Conservation (phyloP, 805 yeast species). For the Ogataea ganodermae region DNA sequence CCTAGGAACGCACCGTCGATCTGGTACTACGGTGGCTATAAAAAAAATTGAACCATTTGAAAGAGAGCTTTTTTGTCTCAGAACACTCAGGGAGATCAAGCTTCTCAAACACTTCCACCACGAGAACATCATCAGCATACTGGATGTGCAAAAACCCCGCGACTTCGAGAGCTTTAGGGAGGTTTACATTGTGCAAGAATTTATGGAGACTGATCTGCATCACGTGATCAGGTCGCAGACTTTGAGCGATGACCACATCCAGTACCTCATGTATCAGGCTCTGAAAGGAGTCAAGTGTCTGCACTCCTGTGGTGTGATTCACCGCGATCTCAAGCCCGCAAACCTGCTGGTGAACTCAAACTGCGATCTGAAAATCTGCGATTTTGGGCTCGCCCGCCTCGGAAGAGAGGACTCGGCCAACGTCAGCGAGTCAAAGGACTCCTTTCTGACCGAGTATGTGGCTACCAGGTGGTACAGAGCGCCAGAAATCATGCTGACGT, state of each 20-base stretch:
- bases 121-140: slow-evolving; percentile 68
- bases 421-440: slow-evolving; percentile 26
- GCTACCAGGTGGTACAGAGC: slow-evolving; percentile 88
- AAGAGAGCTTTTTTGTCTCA: slow-evolving; percentile 61
- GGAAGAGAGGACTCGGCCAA: slow-evolving; percentile 48
- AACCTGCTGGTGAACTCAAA: slow-evolving; percentile 66
- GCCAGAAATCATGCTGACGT: slow-evolving; percentile 78
- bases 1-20: slow-evolving; percentile 62
- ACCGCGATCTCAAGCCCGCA: slow-evolving; percentile 76
- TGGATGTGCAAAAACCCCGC: slow-evolving; percentile 66
- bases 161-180: slow-evolving; percentile 63
- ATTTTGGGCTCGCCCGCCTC: slow-evolving; percentile 71
- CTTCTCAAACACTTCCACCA: slow-evolving; percentile 67
- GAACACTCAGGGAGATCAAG: slow-evolving; percentile 72
- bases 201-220: slow-evolving; percentile 75
- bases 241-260: slow-evolving; percentile 66
- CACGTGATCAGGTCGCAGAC: slow-evolving; percentile 57
- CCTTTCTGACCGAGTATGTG: slow-evolving; percentile 72
- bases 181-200: slow-evolving; percentile 74
- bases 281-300: slow-evolving; percentile 69
- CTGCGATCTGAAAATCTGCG: slow-evolving; percentile 77
- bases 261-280: slow-evolving; percentile 70
- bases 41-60: slow-evolving; percentile 75
- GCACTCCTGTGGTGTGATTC: slow-evolving; percentile 73
- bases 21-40: slow-evolving; percentile 66